phyloP scores from a whole-genome alignment of 2,329 filamentous ascomycete species.

The Clonostachys chloroleuca region DNA sequence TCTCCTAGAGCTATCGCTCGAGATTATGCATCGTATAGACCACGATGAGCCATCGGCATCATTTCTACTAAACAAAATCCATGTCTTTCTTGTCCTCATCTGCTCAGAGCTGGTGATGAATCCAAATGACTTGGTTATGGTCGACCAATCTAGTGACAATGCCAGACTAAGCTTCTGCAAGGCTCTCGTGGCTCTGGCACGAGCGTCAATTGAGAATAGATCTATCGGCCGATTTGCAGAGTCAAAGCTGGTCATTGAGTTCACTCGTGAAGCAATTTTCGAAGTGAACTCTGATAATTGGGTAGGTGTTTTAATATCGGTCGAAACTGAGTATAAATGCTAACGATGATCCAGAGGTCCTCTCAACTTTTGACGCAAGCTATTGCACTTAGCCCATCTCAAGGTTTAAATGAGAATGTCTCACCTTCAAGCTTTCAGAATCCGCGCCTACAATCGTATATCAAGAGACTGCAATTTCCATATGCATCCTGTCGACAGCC shows the following conservation, averaged over 20 bases:
- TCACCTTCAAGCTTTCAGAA: conserved; percentile 21
- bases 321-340: neutral
- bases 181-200: conserved; percentile 29
- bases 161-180: conserved; percentile 27
- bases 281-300: conserved; percentile 18
- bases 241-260: conserved; percentile 36
- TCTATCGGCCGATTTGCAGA: conserved; percentile 30
- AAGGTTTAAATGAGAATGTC: conserved; percentile 12
- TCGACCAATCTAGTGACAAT: conserved; percentile 15
- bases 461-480: conserved; percentile 18
- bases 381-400: conserved; percentile 9
- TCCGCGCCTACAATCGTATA: conserved; percentile 15
- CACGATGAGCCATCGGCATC: too few relatives aligned
- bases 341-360: conserved; percentile 18
- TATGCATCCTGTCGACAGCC: conserved; percentile 4
- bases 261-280: conserved; percentile 22
- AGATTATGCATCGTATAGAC: too few relatives aligned
- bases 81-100: conserved; percentile 18
- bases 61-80: neutral
- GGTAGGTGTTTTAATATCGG: conserved; percentile 8
- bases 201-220: conserved; percentile 22
- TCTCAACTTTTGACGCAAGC: conserved; percentile 18
- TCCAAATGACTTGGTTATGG: conserved; percentile 20
- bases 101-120: conserved; percentile 32
- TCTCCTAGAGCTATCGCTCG: too few relatives aligned